Base-by-base conservation (phyloP, 345 rosid genomes). In the Geranium rotundifolium region DNA sequence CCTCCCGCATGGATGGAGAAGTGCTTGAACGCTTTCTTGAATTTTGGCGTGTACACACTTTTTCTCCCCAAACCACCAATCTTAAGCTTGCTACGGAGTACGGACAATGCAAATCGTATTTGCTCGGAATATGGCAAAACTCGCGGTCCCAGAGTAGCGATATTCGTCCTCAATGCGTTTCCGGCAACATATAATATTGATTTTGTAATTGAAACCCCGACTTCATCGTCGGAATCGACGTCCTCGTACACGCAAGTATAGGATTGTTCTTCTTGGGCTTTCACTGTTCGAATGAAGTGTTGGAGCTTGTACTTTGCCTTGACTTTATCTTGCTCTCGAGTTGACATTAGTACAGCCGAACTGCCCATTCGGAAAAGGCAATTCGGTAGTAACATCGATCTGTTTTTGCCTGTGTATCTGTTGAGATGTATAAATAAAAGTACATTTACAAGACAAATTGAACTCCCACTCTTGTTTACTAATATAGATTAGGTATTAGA, bases 301-400 rank as follows among this genome's bases (percentile, higher is more conserved):
- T 77, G 75, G 19, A 80, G 75, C 27, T 78, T 72, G 65, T 79
- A 80, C 70, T 85, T 88, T 52, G 91, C 83, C 23, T 19, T 58
- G 18, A 63, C 60, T 65, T 54, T 70, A 71, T 80, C 76, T 0
- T 62, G 72, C 3, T 60, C 72, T 34, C 80, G 73, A 76, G 72
- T 87, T 19, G 95, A 76, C 71, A 87, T 58, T 17, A 84, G 70
- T 7, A 85, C 34, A 0, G 87, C 87, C 1, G 91, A 84, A 16
- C 85, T 75, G 12, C 90, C 95, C 87, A 85, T 80, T n/a, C 87
- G 78, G 58, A 83, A 85, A 31, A 87, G 84, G 58, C 86, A 87
- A 69, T 80, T 85, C 1, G 77, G 72, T 17, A 85, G 77, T 58
- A 81, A 77, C 95, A 85, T 82, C n/a, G 85, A 78, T 19, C 74